A percentile compares a stretch with the other conserved stretches of the same genome.
Conservation (phyloP, 805 yeast species). For the Cephaloascus albidus region DNA sequence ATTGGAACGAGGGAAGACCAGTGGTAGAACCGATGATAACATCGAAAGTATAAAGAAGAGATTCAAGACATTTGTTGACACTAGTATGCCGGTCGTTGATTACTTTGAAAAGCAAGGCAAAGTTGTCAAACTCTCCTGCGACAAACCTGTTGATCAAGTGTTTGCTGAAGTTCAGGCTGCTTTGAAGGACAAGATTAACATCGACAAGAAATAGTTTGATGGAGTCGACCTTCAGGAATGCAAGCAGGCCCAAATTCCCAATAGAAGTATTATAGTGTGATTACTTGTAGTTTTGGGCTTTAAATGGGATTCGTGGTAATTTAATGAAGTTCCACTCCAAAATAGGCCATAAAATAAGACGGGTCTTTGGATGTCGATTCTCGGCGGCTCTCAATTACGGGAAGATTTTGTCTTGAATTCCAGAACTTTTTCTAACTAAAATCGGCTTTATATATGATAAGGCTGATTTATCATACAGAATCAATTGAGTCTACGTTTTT, state of each 20-base stretch:
- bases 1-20: constrained; percentile 85
- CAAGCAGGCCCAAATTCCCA: no score
- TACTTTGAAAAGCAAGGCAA: constrained; percentile 63
- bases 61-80: constrained; percentile 75
- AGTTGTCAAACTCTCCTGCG: constrained; percentile 74
- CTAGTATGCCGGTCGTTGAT: constrained; percentile 91
- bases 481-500: no score
- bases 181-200: constrained; percentile 31
- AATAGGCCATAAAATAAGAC: background rate
- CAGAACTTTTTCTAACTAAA: no score
- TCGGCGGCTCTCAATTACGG: background rate
- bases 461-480: no score
- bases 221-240: no score
- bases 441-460: no score
- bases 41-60: constrained; percentile 85
- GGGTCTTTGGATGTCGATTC: background rate
- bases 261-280: no score
- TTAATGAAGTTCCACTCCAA: background rate
- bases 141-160: constrained; percentile 73
- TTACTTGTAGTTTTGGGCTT: background rate
- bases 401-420: no score
- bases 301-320: background rate
- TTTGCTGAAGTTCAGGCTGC: constrained; percentile 60
- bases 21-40: constrained; percentile 92
- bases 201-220: background rate